phyloP scores from a whole-genome alignment of 495 filamentous ascomycete genomes.

The Aspergillus carlsbadensis region DNA sequence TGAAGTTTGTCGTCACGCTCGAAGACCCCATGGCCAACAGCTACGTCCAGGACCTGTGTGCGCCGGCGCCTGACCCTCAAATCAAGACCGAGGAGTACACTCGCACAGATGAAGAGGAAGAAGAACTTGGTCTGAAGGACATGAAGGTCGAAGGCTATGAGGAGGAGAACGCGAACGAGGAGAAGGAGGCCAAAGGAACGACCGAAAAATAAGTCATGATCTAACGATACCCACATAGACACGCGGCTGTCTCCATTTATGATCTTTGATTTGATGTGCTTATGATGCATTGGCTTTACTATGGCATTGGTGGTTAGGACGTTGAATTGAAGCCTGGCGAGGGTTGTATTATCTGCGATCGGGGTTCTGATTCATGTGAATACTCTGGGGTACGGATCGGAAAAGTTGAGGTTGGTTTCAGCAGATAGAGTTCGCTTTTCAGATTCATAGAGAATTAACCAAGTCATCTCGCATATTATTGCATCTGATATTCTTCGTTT shows the following conservation, averaged over 20 bases:
- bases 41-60: conserved; percentile 85
- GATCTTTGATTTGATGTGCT: conserved; percentile 28
- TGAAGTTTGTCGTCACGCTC: conserved; percentile 82
- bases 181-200: conserved; percentile 22
- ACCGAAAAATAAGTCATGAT: conserved; percentile 27
- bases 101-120: conserved; percentile 84
- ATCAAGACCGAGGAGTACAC: conserved; percentile 82
- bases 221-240: conserved; percentile 10
- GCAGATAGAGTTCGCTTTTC: background rate
- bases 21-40: conserved; percentile 86
- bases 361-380: too few species aligned
- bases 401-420: background rate
- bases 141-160: conserved; percentile 93
- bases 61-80: conserved; percentile 73
- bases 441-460: background rate
- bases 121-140: conserved; percentile 83
- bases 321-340: background rate
- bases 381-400: too few species aligned
- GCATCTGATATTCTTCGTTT: too few species aligned
- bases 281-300: conserved; percentile 22
- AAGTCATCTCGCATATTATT: too few species aligned
- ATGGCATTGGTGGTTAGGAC: conserved; percentile 15
- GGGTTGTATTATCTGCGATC: background rate
- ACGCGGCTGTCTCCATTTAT: conserved; percentile 13
- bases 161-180: conserved; percentile 28